Evolutionary conservation across 140 eudicot genomes (phyloP).

Genomic region (Ambrosia hybrid): DNA sequence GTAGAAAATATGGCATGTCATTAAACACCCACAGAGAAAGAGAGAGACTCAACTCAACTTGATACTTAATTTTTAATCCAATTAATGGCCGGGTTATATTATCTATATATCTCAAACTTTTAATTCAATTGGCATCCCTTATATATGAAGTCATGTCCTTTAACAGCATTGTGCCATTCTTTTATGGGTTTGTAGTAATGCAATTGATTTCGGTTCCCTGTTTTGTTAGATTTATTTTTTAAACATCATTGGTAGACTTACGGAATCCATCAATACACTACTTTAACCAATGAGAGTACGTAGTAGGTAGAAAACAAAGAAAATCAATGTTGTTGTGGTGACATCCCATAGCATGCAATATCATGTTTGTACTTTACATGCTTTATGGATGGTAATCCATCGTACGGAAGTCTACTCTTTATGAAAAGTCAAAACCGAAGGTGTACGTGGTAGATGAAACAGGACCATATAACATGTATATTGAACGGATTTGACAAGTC

Average conservation of each 20-base stretch:
- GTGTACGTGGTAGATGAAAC: too few relatives aligned
- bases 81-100: not conserved
- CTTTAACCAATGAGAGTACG: too few relatives aligned
- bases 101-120: not conserved
- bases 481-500: too few relatives aligned
- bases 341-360: not conserved
- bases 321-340: not conserved
- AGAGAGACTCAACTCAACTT: constrained; percentile 14
- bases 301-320: too few relatives aligned
- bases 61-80: not conserved
- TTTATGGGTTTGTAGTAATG: not conserved
- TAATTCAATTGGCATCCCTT: not conserved
- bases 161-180: not conserved
- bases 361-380: not conserved
- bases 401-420: not conserved
- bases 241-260: too few relatives aligned
- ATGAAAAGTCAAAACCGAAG: not conserved
- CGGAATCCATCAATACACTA: not conserved
- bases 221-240: too few relatives aligned
- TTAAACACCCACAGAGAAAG: constrained; percentile 15
- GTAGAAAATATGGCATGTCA: constrained; percentile 41
- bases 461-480: too few relatives aligned
- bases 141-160: not conserved
- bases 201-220: too few relatives aligned
- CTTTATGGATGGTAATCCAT: not conserved